phyloP scores from a whole-genome alignment of 164 flowering plant species.

The Tetrastigma voinierianum region DNA sequence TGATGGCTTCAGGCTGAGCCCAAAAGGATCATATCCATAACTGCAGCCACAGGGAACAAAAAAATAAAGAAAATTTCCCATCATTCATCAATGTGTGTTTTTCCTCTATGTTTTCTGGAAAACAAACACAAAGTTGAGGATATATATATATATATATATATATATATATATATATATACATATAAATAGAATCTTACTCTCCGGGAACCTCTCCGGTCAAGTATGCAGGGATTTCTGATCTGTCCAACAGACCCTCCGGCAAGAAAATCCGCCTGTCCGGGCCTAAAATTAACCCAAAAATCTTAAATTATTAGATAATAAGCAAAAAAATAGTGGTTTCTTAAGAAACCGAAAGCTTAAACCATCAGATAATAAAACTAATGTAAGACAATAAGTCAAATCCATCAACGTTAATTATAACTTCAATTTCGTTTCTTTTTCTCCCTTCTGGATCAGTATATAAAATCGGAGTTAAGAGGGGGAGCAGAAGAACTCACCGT shows the following conservation, averaged over 20 bases:
- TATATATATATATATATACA: too few species aligned
- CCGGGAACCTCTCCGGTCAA: constrained; percentile 97
- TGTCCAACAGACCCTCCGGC: constrained; percentile 90
- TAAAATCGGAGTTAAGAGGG: too few species aligned
- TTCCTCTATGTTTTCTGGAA: too few species aligned
- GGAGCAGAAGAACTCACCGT: constrained; percentile 51
- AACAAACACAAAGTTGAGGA: too few species aligned
- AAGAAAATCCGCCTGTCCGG: constrained; percentile 96
- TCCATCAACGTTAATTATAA: too few species aligned
- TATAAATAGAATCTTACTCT: constrained; percentile 68
- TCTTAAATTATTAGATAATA: background rate
- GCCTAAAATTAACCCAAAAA: constrained; percentile 40
- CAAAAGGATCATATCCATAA: constrained; percentile 98
- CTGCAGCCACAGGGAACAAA: constrained; percentile 46
- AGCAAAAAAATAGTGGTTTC: background rate
- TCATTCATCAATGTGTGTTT: too few species aligned
- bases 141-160: too few species aligned
- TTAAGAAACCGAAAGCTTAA: too few species aligned
- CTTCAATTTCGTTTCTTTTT: too few species aligned
- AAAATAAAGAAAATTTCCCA: background rate
- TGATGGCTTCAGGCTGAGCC: constrained; percentile 92
- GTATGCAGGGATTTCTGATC: constrained; percentile 93
- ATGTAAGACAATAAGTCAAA: too few species aligned
- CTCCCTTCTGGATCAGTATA: too few species aligned
- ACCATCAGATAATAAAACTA: too few species aligned